These are phyloP conservation scores for Epichloe gansuensis DNA, from an alignment of 2,329 filamentous ascomycete genomes.

Conservation along the genomic window DNA sequence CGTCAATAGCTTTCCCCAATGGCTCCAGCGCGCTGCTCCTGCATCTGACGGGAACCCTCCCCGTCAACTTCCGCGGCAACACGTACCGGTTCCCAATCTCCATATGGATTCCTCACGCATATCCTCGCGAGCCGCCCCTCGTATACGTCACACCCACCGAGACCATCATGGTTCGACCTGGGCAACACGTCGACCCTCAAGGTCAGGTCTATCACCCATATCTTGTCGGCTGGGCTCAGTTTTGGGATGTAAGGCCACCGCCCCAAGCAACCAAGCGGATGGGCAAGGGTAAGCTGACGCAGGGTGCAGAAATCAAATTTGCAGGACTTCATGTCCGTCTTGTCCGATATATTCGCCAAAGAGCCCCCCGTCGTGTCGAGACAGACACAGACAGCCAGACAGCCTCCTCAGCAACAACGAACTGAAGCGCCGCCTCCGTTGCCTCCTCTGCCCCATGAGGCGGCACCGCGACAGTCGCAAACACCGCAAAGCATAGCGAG, in stretches of 20 bases:
- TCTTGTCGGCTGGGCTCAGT: constrained; percentile 75
- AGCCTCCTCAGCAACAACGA: constrained; percentile 17
- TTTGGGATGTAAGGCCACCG: constrained; percentile 62
- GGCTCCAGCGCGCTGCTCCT: constrained; percentile 77
- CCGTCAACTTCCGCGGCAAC: constrained; percentile 79
- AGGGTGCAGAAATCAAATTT: constrained; percentile 60
- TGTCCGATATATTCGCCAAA: constrained; percentile 82
- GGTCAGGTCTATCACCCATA: constrained; percentile 95
- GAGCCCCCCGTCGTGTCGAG: constrained; percentile 82
- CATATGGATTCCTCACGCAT: constrained; percentile 85
- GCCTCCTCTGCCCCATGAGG: constrained; percentile 59
- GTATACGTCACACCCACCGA: constrained; percentile 80
- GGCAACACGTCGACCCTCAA: constrained; percentile 89
- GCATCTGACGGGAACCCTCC: constrained; percentile 74
- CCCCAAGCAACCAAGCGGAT: constrained; percentile 2
- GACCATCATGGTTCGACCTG: constrained; percentile 79
- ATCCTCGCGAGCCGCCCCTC: constrained; percentile 74
- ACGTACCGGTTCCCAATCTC: constrained; percentile 85
- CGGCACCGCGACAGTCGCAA: constrained; percentile 31
- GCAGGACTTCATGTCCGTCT: constrained; percentile 66
- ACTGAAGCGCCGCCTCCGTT: constrained; percentile 46
- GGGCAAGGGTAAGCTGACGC: background rate
- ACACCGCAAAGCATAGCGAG: constrained; percentile 17
- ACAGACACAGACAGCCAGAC: constrained; percentile 32
- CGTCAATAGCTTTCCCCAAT: constrained; percentile 66